Evolutionary conservation across 2,329 filamentous ascomycete genomes (phyloP), one percentile per base, ranked within the genome.

Genomic region (Zymoseptoria passerinii): DNA sequence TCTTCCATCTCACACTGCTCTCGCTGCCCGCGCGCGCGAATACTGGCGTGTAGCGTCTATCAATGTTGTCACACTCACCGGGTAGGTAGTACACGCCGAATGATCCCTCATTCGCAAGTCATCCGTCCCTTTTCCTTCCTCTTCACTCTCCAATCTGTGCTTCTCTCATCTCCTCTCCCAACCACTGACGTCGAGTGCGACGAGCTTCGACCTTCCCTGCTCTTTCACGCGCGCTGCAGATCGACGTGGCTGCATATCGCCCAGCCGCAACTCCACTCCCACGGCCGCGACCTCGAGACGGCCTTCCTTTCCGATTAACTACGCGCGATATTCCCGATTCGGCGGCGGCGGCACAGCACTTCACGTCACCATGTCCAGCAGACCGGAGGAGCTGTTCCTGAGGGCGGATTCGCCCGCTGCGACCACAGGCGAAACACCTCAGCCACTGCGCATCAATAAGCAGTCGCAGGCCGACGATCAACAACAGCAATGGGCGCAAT

Each of bases 401-500:
- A 58, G 62, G 53, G 53, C 62, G 18, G 58, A 58, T 18, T 56
- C 62, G 23, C 53, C 65, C 20, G 35, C 59, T 23, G 28, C 51
- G n/a, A 20, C 53, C 8, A 53, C 55, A 35, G 35, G 18, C 54
- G 66, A 69, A 58, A 67, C 69, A 19, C 70, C 70, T 8, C 58
- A 59, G 50, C 70, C 70, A 40, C 64, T 71, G 52, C 67, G 68
- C 52, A 70, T 71, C 55, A 65, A 65, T 58, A 71, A 71, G 58
- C 66, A 68, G 50, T 52, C 48, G 10, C 60, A 59, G 44, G 54
- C 55, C 50, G 56, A 63, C 53, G 59, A 67, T 48, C 67, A 67
- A n/a, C 62, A 60, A 28, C 65, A 67, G 61, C 70, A 71, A 66
- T 71, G 68, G 68, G 70, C 70, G 35, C 66, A 68, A 35, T 71